Conservation (phyloP, 2,329 filamentous ascomycete species). For the Alternaria arborescens region DNA sequence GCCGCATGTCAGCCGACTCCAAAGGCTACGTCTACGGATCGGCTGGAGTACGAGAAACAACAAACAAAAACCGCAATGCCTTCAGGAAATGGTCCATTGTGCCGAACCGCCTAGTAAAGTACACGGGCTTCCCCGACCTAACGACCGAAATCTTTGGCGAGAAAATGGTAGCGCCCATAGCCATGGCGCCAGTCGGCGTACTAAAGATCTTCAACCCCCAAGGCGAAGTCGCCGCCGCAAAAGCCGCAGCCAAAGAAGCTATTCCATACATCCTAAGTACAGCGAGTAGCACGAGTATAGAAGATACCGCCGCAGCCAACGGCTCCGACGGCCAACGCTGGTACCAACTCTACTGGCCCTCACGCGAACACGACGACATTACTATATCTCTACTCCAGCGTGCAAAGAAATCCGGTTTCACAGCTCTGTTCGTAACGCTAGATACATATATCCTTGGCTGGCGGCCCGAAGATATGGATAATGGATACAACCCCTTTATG, state of each 20-base stretch:
- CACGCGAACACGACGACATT: constrained; percentile 68
- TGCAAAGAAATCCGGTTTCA: constrained; percentile 68
- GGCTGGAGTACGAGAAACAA: constrained; percentile 44
- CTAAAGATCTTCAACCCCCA: constrained; percentile 71
- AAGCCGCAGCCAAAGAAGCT: constrained; percentile 65
- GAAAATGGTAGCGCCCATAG: constrained; percentile 59
- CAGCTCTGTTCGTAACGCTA: constrained; percentile 72
- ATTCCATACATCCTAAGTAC: constrained; percentile 73
- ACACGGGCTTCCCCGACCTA: constrained; percentile 23
- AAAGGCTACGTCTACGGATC: constrained; percentile 48
- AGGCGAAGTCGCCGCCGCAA: constrained; percentile 68
- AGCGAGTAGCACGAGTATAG: constrained; percentile 67
- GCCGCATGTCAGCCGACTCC: constrained; percentile 39
- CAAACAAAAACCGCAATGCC: constrained; percentile 38
- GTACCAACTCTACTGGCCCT: constrained; percentile 78
- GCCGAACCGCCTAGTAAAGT: constrained; percentile 24
- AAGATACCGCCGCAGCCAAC: constrained; percentile 68
- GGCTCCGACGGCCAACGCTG: constrained; percentile 64
- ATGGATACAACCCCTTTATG: constrained; percentile 52
- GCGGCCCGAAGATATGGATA: constrained; percentile 73
- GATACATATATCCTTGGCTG: constrained; percentile 74
- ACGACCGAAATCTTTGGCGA: constrained; percentile 48
- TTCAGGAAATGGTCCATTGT: constrained; percentile 38
- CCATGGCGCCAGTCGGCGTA: constrained; percentile 73
- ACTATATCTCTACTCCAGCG: constrained; percentile 68